Percentiles rank a stretch among this genome's conserved stretches.
Evolutionary conservation across 768 basidiomycete species (phyloP).

Genomic region (Rossbeevera mucosa): DNA sequence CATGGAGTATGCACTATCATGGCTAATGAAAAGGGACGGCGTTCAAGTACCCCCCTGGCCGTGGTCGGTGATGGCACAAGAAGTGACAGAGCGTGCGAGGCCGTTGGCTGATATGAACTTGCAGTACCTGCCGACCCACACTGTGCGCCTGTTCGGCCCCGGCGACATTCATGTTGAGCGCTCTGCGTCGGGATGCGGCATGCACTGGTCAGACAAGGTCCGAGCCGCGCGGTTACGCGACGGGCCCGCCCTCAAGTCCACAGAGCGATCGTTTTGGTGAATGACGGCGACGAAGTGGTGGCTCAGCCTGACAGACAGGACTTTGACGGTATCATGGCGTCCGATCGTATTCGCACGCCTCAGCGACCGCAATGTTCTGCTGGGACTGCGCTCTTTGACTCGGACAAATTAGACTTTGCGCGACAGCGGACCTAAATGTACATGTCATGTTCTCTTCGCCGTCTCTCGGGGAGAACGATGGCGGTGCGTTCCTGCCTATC

Average conservation of each 20-base stretch:
- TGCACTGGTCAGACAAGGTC: background rate
- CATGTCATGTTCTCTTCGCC: background rate
- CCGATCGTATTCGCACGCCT: background rate
- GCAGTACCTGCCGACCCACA: background rate
- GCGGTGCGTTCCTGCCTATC: background rate
- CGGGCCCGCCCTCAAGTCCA: background rate
- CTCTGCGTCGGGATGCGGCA: background rate
- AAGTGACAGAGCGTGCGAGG: background rate
- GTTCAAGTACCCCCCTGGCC: background rate
- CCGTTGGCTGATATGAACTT: background rate
- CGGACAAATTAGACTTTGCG: constrained; percentile 9
- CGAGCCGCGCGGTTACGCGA: background rate
- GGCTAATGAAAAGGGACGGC: background rate
- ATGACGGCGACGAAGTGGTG: background rate
- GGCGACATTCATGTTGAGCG: background rate
- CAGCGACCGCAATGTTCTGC: background rate
- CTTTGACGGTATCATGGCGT: background rate
- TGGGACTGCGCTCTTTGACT: background rate
- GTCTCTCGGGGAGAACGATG: background rate
- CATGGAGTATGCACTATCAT: background rate
- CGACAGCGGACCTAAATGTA: background rate
- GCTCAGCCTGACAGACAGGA: background rate
- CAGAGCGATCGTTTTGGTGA: background rate
- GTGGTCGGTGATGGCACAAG: background rate
- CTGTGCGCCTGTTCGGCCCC: background rate